Conservation (phyloP, 495 filamentous ascomycete species). For the Ascobolus immersus region DNA sequence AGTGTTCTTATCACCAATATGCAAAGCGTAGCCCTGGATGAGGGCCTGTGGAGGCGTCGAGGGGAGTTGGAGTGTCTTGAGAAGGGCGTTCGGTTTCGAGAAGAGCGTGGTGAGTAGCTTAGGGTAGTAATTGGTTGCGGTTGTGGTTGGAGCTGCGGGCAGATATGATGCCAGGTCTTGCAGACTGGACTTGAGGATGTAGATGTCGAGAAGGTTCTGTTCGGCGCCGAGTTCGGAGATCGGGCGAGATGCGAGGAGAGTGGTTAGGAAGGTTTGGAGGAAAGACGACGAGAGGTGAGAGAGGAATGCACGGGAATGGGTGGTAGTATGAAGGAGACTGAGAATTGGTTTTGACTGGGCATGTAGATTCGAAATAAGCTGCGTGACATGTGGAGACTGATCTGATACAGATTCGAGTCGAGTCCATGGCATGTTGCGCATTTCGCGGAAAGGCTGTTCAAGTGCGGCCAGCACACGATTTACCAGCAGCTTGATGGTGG, state of each 20-base stretch:
- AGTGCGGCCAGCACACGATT: slow-evolving; percentile 55
- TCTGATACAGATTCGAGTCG: slow-evolving; percentile 86
- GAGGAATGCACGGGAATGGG: slow-evolving; percentile 79
- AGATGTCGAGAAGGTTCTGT: slow-evolving; percentile 90
- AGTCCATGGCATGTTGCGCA: slow-evolving; percentile 91
- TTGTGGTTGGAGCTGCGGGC: no score
- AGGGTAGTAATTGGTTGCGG: no score
- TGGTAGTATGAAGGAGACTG: slow-evolving; percentile 58
- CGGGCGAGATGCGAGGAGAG: slow-evolving; percentile 67
- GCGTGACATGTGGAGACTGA: slow-evolving; percentile 72
- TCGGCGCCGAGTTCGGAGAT: slow-evolving; percentile 90
- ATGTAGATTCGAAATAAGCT: slow-evolving; percentile 49
- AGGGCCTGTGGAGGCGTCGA: slow-evolving; percentile 76
- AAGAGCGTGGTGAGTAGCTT: slow-evolving; percentile 36
- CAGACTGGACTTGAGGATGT: slow-evolving; percentile 66
- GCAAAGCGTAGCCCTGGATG: slow-evolving; percentile 87
- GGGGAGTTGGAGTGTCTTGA: slow-evolving; percentile 91
- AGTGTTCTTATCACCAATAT: slow-evolving; percentile 73
- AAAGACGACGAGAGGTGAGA: no score
- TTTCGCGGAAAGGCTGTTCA: slow-evolving; percentile 80
- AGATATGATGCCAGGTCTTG: no score
- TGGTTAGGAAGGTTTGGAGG: slow-evolving; percentile 52
- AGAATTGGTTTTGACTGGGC: slow-evolving; percentile 44
- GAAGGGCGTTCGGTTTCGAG: slow-evolving; percentile 28
- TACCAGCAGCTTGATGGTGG: slow-evolving; percentile 61